phyloP scores from a whole-genome alignment of 2,329 filamentous ascomycete genomes.

The Aspergillus sp. region DNA sequence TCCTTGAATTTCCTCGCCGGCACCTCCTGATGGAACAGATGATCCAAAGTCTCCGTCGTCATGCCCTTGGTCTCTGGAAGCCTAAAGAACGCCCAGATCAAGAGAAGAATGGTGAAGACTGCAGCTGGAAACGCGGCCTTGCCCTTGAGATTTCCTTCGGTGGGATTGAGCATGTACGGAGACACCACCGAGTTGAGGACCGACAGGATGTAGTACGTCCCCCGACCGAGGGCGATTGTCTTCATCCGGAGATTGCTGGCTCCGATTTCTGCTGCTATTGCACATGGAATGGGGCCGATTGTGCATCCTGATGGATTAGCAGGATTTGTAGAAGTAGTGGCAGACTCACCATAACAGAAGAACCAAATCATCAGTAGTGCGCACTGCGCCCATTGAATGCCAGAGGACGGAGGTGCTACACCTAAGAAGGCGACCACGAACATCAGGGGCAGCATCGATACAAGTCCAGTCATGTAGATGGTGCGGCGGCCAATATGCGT shows the following conservation, averaged over 20 bases:
- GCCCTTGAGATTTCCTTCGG: conserved; percentile 29
- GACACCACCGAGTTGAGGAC: conserved; percentile 32
- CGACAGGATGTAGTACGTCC: not conserved
- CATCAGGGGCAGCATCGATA: conserved; percentile 21
- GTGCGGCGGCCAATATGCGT: conserved; percentile 39
- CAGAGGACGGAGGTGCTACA: conserved; percentile 20
- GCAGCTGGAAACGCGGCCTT: conserved; percentile 29
- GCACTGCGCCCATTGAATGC: conserved; percentile 42
- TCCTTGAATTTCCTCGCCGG: conserved; percentile 23
- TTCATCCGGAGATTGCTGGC: not conserved
- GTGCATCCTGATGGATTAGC: conserved; percentile 23
- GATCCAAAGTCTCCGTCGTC: conserved; percentile 32
- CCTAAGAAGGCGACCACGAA: conserved; percentile 26
- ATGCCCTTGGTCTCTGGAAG: conserved; percentile 32
- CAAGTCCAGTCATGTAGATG: conserved; percentile 35
- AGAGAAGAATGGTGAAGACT: not conserved
- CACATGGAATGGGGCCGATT: conserved; percentile 55
- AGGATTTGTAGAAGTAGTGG: conserved; percentile 51
- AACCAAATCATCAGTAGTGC: conserved; percentile 40
- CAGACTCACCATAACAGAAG: conserved; percentile 7
- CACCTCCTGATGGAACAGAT: conserved; percentile 28
- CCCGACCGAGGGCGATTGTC: not conserved
- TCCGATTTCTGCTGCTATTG: conserved; percentile 29
- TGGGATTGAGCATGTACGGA: conserved; percentile 37
- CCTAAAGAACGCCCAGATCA: conserved; percentile 25